Evolutionary conservation across 2,329 filamentous ascomycete genomes (phyloP), one percentile per base, ranked within the genome.

Genomic region (Sporothrix variecibatus): DNA sequence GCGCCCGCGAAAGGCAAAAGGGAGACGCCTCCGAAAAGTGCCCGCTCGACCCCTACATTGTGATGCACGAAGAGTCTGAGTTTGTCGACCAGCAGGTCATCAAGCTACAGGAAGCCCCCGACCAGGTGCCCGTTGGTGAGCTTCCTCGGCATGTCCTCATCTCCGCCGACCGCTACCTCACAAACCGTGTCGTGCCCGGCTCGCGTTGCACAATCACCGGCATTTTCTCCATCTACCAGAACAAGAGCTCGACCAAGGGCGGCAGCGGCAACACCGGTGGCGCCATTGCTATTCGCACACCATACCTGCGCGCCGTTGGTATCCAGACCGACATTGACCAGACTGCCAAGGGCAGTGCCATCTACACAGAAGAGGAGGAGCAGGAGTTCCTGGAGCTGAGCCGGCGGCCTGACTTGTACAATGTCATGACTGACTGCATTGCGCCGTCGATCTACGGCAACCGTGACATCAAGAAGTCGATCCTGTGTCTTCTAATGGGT

Each of bases 61-160:
- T 99, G 74, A 88, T 96, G 74, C 96, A 99, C 81, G 96, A 99
- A 82, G 94, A 93, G 81, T 97, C 93, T 51, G 90, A 91, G 76
- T 99, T 99, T 81, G 95, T 98, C 79, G 96, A 99, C 80, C 96
- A 99, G 83, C 96, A 99, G 82, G 94, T 99, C 75, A 92, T 99
- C 81, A 99, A 99, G 83, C 89, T 99, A 23, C 96, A 99, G 81
- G 96, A 99, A 83, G 96, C 95, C 0, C 96, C 96, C 1, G 96
- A 99, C 80, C 94, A 98, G 82, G 96, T 99, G 0, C 96, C 96
- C 0, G 96, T 99, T 1, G 96, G 96, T 84, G 96, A 99, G 83
- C 85, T 99, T 69, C 96, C 96, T 2, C 89, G 96, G 58, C 96
- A 99, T 79, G 97, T 99, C 64, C 89, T 98, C 76, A 93, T 99